Evolutionary conservation across 352 stramenopile species (phyloP), one percentile per base, ranked within the genome.

Genomic region (Globisporangium rhizosaccharum): DNA sequence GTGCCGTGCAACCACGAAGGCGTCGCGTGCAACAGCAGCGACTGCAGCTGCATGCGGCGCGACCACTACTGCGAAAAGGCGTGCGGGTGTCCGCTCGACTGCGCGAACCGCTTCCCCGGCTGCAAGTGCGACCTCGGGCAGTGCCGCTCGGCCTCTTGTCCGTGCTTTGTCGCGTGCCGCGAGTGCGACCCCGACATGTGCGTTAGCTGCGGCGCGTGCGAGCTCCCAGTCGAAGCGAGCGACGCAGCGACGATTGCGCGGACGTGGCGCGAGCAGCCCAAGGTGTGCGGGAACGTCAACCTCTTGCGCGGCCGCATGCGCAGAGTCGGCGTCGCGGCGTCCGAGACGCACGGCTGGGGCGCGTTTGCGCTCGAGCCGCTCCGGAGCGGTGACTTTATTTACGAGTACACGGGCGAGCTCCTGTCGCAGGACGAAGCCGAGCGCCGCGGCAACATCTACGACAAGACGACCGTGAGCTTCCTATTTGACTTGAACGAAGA

Each of bases 401-500:
- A 90, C 67, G 84, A 93, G 62, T 93, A 93, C 73, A 86, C 92
- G 37, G 96, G 96, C 2, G 96, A 97, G 50, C 60, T 96, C 49
- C 76, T 98, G 4, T 90, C 89, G 41, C 90, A 97, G 61, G 83
- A 94, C 55, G 85, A 94, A 65, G 85, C 85, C 11, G 85, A 94
- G 53, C 81, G 85, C 10, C 81, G 85, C 56, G 92, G 91, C 36
- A 92, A 88, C 52, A 74, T 97, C 11, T 96, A 97, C 71, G 90
- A 97, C 63, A 88, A 88, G 66, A 78, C 77, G 18, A 91, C 92
- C 20, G 78, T 94, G 44, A 92, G 82, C 51, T 98, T 97, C 65
- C 67, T 98, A 14, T 99, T 99, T 65, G 93, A 98, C 71, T 59
- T 98, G 61, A 97, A 87, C 45, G 87, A 92, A 54, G 94, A 98